Percentiles rank a stretch among this genome's conserved stretches.
Conservation (phyloP, 2,329 filamentous ascomycete species). For the Lachnum nothofagi region DNA sequence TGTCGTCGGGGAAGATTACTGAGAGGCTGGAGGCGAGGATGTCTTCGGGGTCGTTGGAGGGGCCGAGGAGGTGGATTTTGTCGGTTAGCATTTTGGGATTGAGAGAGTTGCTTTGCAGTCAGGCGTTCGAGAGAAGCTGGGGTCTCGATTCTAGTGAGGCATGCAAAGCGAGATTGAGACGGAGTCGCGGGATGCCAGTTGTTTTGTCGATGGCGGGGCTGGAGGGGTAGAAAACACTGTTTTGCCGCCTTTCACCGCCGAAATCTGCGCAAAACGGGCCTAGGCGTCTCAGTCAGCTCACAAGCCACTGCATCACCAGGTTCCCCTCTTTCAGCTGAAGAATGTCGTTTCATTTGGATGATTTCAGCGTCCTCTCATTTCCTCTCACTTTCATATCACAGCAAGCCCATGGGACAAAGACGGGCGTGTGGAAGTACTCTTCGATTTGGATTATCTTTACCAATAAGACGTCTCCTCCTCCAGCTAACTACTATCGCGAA, state of each 20-base stretch:
- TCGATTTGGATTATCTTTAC: slow-evolving; percentile 22
- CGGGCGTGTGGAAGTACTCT: neutral
- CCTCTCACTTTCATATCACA: neutral
- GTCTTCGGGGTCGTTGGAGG: slow-evolving; percentile 49
- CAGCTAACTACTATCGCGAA: slow-evolving; percentile 5
- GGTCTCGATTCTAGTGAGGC: too few species aligned
- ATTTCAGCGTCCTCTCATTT: neutral
- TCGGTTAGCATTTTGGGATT: slow-evolving; percentile 42
- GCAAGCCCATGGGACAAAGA: neutral
- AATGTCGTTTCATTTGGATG: neutral
- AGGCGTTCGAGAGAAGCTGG: neutral
- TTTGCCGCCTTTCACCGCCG: too few species aligned
- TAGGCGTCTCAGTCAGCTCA: too few species aligned
- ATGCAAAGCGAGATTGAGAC: too few species aligned
- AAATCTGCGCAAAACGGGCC: too few species aligned
- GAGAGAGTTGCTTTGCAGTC: neutral
- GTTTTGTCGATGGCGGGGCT: too few species aligned
- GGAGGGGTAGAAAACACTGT: too few species aligned
- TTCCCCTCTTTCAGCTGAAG: neutral
- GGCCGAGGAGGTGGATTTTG: slow-evolving; percentile 40
- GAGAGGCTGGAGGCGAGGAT: slow-evolving; percentile 54
- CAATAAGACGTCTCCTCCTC: slow-evolving; percentile 11
- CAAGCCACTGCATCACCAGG: neutral
- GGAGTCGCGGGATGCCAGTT: too few species aligned
- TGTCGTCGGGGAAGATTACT: slow-evolving; percentile 64